Conservation (phyloP, 2,329 filamentous ascomycete genomes). For the Capronia americana region DNA sequence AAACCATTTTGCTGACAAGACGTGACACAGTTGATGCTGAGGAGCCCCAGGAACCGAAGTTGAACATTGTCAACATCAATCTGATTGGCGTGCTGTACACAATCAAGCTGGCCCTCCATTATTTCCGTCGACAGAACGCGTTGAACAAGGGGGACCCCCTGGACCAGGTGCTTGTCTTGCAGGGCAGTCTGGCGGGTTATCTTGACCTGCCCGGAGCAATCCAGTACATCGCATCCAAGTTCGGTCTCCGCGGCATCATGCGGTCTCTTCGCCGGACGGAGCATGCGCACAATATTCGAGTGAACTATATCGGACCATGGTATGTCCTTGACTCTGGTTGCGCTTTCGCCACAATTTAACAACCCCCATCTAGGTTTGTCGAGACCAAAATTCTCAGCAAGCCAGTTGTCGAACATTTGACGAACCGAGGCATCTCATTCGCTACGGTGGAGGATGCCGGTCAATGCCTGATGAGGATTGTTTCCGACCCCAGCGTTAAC, state of each 20-base stretch:
- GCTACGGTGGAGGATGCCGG: slow-evolving; percentile 34
- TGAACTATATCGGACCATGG: slow-evolving; percentile 50
- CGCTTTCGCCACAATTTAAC: not conserved
- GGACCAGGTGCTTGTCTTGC: slow-evolving; percentile 43
- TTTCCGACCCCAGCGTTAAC: slow-evolving; percentile 27
- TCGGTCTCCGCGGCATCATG: slow-evolving; percentile 49
- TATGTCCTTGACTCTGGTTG: slow-evolving; percentile 34
- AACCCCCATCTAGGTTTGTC: slow-evolving; percentile 42
- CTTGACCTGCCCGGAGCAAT: slow-evolving; percentile 44
- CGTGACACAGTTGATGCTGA: slow-evolving; percentile 39
- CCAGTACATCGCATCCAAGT: slow-evolving; percentile 49
- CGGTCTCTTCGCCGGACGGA: slow-evolving; percentile 44
- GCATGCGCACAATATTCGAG: slow-evolving; percentile 48
- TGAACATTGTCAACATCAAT: slow-evolving; percentile 44
- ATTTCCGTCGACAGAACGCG: slow-evolving; percentile 43
- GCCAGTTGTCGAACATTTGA: slow-evolving; percentile 40
- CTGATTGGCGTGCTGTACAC: slow-evolving; percentile 36
- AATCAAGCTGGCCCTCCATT: slow-evolving; percentile 42
- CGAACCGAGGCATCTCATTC: slow-evolving; percentile 22
- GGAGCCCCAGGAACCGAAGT: slow-evolving; percentile 43
- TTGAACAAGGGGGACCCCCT: slow-evolving; percentile 39
- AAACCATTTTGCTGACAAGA: not conserved
- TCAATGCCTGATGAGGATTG: slow-evolving; percentile 28
- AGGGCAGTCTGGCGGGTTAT: slow-evolving; percentile 47
- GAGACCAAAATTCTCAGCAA: slow-evolving; percentile 45